phyloP scores from a whole-genome alignment of 192 early-diverging fungal genomes.

The Coemansia reversa region DNA sequence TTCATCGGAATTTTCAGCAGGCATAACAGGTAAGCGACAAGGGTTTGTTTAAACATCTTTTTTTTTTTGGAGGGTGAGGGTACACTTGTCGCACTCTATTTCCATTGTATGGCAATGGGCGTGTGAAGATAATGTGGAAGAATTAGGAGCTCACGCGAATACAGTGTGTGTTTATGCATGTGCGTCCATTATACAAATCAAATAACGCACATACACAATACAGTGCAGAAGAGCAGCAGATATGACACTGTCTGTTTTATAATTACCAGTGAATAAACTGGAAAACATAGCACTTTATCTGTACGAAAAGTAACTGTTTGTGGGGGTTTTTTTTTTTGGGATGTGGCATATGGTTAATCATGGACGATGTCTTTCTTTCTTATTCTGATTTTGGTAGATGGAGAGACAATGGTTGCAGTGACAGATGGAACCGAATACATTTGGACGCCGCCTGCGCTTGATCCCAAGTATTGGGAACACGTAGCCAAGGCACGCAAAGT shows the following conservation, averaged over 20 bases:
- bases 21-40: conserved; percentile 3
- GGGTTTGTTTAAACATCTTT: not conserved
- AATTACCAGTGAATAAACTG: conserved; percentile 1
- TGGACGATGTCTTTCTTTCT: no score
- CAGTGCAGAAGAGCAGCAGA: not conserved
- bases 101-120: no score
- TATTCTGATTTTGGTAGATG: not conserved
- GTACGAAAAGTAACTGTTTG: no score
- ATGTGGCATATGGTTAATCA: no score
- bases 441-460: conserved; percentile 45
- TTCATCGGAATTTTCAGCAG: conserved; percentile 12
- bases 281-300: no score
- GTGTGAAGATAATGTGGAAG: no score
- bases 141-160: not conserved
- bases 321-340: no score
- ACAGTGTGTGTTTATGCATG: not conserved
- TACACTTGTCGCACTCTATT: no score
- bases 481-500: conserved; percentile 44
- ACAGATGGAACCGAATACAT: conserved; percentile 11
- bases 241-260: conserved; percentile 1
- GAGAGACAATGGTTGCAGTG: not conserved
- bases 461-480: conserved; percentile 49
- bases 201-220: not conserved
- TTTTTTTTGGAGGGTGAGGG: not conserved
- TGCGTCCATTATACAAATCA: not conserved